phyloP scores from a whole-genome alignment of 768 basidiomycete species.

The Amanita molliuscula region DNA sequence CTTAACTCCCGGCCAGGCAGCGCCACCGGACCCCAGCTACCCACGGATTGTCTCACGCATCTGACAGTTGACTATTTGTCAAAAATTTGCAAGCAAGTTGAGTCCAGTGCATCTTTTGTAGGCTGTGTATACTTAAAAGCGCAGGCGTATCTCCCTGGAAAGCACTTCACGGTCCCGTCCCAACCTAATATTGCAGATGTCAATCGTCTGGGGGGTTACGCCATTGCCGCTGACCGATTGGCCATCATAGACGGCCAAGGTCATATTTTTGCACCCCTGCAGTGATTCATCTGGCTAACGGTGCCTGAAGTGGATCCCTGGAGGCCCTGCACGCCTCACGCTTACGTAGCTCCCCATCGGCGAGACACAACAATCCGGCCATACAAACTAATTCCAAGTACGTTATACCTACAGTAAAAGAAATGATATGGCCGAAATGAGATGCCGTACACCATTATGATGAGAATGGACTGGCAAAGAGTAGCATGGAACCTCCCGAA shows the following conservation, averaged over 20 bases:
- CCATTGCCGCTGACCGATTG: conserved; percentile 67
- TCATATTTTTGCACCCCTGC: conserved; percentile 14
- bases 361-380: conserved; percentile 66
- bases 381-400: conserved; percentile 82
- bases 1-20: conserved; percentile 36
- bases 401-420: conserved; percentile 15
- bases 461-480: conserved; percentile 62
- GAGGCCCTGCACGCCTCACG: conserved; percentile 81
- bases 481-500: conserved; percentile 56
- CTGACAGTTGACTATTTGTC: conserved; percentile 37
- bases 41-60: conserved; percentile 77
- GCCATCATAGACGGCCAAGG: conserved; percentile 87
- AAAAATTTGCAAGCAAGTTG: conserved; percentile 26
- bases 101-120: neutral
- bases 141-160: conserved; percentile 73
- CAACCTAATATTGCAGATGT: conserved; percentile 76
- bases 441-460: conserved; percentile 70
- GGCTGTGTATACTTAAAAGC: neutral
- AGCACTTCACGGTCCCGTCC: conserved; percentile 59
- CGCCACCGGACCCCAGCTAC: conserved; percentile 57
- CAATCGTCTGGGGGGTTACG: conserved; percentile 76
- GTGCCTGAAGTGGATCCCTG: conserved; percentile 67
- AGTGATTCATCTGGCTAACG: neutral
- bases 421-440: conserved; percentile 15
- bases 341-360: conserved; percentile 56